phyloP scores from a whole-genome alignment of 768 basidiomycete species.

The Boletus fagicola region DNA sequence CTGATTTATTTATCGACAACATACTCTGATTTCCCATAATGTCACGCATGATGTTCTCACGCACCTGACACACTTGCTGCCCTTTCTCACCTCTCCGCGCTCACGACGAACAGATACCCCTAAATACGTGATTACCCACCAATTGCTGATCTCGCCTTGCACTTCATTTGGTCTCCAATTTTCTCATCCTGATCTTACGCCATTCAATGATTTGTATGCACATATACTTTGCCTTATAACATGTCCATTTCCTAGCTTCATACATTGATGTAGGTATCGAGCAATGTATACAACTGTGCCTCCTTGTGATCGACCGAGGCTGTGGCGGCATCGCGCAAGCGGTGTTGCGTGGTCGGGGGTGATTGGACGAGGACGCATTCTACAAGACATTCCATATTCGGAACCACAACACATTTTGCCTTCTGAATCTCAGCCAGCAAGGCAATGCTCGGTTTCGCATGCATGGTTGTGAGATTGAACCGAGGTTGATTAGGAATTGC shows the following conservation, averaged over 20 bases:
- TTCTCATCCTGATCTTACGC: conserved; percentile 19
- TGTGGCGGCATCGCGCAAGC: conserved; percentile 17
- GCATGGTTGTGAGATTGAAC: not conserved
- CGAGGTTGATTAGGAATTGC: conserved; percentile 10
- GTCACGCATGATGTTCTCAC: conserved; percentile 22
- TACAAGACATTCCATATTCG: conserved; percentile 30
- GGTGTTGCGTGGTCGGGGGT: conserved; percentile 4
- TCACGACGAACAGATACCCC: conserved; percentile 33
- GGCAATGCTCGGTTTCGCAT: conserved; percentile 22
- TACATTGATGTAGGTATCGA: conserved; percentile 7
- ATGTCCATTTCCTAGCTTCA: conserved; percentile 1
- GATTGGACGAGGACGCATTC: conserved; percentile 19
- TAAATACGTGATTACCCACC: conserved; percentile 32
- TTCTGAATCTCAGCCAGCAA: not conserved
- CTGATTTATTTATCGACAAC: conserved; percentile 24
- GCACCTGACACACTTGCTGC: conserved; percentile 15
- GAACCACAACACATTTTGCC: conserved; percentile 8
- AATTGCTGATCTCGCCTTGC: conserved; percentile 15
- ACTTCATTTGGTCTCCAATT: conserved; percentile 9
- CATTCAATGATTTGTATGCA: conserved; percentile 32
- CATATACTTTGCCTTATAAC: conserved; percentile 20
- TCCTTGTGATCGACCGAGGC: conserved; percentile 9
- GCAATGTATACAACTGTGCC: conserved; percentile 14
- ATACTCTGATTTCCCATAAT: conserved; percentile 22
- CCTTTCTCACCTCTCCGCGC: conserved; percentile 15